phyloP scores from a whole-genome alignment of 2,329 filamentous ascomycete genomes.

The Fusarium illudens region DNA sequence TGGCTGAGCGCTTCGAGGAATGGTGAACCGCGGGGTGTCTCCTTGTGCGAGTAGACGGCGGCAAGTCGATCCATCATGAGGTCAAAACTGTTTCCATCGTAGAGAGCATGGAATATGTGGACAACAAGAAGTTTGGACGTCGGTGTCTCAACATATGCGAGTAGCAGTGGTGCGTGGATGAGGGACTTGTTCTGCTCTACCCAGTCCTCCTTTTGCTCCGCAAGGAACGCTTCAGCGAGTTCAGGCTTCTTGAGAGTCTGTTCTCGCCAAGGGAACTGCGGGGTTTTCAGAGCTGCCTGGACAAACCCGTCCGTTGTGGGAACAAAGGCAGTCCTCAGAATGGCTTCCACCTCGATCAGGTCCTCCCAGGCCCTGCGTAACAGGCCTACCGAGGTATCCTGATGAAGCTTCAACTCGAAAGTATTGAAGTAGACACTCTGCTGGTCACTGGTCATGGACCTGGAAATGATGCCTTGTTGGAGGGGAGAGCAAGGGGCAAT shows the following conservation, averaged over 20 bases:
- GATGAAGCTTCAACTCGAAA: slow-evolving; percentile 68
- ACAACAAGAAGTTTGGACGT: slow-evolving; percentile 59
- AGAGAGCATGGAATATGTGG: slow-evolving; percentile 84
- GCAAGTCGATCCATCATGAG: slow-evolving; percentile 69
- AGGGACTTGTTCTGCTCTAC: slow-evolving; percentile 55
- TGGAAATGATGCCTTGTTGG: slow-evolving; percentile 85
- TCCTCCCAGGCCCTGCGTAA: slow-evolving; percentile 67
- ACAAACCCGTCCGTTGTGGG: slow-evolving; percentile 78
- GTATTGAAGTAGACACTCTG: slow-evolving; percentile 77
- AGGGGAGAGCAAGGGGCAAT: slow-evolving; percentile 85
- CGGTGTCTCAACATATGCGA: slow-evolving; percentile 57
- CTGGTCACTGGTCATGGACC: slow-evolving; percentile 64
- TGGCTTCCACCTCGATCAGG: slow-evolving; percentile 62
- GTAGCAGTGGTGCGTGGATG: slow-evolving; percentile 27
- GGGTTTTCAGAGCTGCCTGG: slow-evolving; percentile 69
- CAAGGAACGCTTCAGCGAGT: slow-evolving; percentile 46
- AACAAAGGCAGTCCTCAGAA: slow-evolving; percentile 78
- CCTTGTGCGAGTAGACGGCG: slow-evolving; percentile 26
- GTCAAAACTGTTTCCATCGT: slow-evolving; percentile 82
- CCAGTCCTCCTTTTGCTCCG: slow-evolving; percentile 59
- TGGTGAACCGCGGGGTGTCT: slow-evolving; percentile 51
- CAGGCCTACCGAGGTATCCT: slow-evolving; percentile 52
- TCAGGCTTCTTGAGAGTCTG: slow-evolving; percentile 40
- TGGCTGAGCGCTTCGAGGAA: slow-evolving; percentile 75
- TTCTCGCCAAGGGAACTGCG: slow-evolving; percentile 55